Evolutionary conservation across 768 basidiomycete species (phyloP).

Genomic region (Tylopilus vinaceipallidus): DNA sequence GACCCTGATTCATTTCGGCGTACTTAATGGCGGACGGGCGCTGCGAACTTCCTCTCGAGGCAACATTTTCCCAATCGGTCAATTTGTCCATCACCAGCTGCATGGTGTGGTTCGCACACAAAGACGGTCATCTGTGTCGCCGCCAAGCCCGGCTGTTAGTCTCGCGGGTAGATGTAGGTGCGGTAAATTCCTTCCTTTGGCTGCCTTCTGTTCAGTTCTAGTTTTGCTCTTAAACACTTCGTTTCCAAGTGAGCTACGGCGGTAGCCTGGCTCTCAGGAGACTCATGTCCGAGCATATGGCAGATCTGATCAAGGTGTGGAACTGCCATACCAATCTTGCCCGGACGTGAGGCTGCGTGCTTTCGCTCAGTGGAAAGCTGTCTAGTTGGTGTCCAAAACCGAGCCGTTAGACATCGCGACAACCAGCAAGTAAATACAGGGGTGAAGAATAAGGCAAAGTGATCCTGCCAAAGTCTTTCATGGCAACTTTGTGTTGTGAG

Average conservation of each 20-base stretch:
- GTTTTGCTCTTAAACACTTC: slow-evolving; percentile 2
- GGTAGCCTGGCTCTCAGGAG: not conserved
- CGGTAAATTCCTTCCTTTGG: not conserved
- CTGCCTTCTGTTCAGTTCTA: not conserved
- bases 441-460: not conserved
- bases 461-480: too few relatives aligned
- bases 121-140: slow-evolving; percentile 3
- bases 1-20: slow-evolving; percentile 34
- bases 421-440: not conserved
- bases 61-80: slow-evolving; percentile 17
- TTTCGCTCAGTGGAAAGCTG: not conserved
- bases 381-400: too few relatives aligned
- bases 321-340: not conserved
- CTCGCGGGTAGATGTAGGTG: not conserved
- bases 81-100: not conserved
- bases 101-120: not conserved
- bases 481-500: too few relatives aligned
- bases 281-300: slow-evolving; percentile 3
- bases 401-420: too few relatives aligned
- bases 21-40: slow-evolving; percentile 14
- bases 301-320: slow-evolving; percentile 2
- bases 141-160: not conserved
- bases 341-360: not conserved
- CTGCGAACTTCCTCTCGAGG: slow-evolving; percentile 12
- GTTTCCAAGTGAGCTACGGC: not conserved